These are phyloP conservation scores for Fusarium setosum DNA, from an alignment of 2,329 filamentous ascomycete genomes.

Conservation along the genomic window DNA sequence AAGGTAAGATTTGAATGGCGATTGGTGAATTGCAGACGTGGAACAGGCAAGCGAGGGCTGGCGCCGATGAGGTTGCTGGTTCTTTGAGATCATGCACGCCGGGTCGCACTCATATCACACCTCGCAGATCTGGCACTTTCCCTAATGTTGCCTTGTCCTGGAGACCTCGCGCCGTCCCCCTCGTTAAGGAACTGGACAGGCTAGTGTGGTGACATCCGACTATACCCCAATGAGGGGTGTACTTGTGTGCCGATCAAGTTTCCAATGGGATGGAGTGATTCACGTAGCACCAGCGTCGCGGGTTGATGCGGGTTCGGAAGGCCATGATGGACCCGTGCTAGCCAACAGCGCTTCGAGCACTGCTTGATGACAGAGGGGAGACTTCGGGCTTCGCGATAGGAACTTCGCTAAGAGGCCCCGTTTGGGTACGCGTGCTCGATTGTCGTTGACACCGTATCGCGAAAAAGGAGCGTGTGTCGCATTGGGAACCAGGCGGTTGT, in stretches of 20 bases:
- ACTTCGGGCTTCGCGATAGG: background rate
- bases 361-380: constrained; percentile 5
- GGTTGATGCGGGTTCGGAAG: constrained; percentile 37
- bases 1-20: constrained; percentile 7
- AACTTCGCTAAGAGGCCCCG: constrained; percentile 33
- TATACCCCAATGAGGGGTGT: constrained; percentile 20
- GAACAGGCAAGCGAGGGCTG: constrained; percentile 43
- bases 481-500: too few species aligned
- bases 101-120: constrained; percentile 38
- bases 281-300: constrained; percentile 35
- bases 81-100: constrained; percentile 45
- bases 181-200: constrained; percentile 17
- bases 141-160: constrained; percentile 32
- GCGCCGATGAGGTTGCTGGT: constrained; percentile 38
- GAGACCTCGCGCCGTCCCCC: constrained; percentile 23
- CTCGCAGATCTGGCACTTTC: constrained; percentile 42
- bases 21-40: constrained; percentile 27
- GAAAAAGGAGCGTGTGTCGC: background rate
- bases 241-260: constrained; percentile 32
- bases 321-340: constrained; percentile 3
- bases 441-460: too few species aligned
- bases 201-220: constrained; percentile 32
- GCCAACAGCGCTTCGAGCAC: background rate
- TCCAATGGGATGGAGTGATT: constrained; percentile 37
- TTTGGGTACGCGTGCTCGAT: constrained; percentile 35